Evolutionary conservation across 169 alveolate species (phyloP), one percentile per base, ranked within the genome.

Genomic region (Plasmodium ovale): DNA sequence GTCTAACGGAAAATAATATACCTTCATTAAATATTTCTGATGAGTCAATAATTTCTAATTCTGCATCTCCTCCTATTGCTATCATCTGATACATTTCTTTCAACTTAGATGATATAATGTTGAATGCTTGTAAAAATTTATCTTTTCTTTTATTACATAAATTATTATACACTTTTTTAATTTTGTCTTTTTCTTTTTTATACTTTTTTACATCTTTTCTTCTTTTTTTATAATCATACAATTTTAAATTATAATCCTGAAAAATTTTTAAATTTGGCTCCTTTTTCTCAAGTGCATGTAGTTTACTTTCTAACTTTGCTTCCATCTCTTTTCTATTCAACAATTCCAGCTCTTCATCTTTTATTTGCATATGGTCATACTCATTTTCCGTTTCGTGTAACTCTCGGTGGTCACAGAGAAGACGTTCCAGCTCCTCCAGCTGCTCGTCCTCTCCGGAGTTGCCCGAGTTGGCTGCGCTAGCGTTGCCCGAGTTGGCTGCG

Each of bases 21-120:
- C 99, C 99, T 88, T 98, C 99, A 27, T 98, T 88, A 84, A 99
- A 99, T 6, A 99, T 99, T 89, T 98, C 99, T 10, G 97, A 87
- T 29, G 98, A 87, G 90, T 98, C 99, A 21, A 97, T 97, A 14
- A 98, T 95, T 94, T 98, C 99, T 39, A 99, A 94, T 72, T 98
- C 99, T 3, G 99, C 99, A 94, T 98, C 99, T 14, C 99, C 99
- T 29, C 98, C 99, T 33, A 95, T 92, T 6, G 98, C 96, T 47
- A 97, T 95, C 96, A 92, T 95, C 65, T 94, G 97, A 89, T 96
- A 96, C 87, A 96, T 95, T 60, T 96, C 98, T 71, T 96, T 96
- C 39, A 96, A 94, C 72, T 96, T 95, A 23, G 93, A 91, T 3
- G 98, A 94, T 37, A 96, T 96, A 35, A 92, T 59, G 16, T 89